phyloP scores from a whole-genome alignment of 192 early-diverging fungal species.

The Coemansia sp. region DNA sequence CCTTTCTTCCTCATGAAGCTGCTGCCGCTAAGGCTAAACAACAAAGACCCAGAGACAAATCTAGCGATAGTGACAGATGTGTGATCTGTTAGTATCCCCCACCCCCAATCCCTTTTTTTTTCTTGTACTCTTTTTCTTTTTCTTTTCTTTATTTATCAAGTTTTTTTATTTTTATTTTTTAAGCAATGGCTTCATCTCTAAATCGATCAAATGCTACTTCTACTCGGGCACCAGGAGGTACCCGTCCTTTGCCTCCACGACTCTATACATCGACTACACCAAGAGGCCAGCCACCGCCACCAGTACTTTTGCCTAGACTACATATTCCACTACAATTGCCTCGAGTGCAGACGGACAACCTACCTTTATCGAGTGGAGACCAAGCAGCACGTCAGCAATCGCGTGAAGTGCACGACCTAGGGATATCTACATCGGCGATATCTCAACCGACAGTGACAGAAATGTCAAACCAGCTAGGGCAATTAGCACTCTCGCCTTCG shows the following conservation, averaged over 20 bases:
- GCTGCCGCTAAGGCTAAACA: background rate
- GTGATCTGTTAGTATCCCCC: conserved; percentile 12
- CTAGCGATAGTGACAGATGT: conserved; percentile 15
- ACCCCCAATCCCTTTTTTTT: background rate
- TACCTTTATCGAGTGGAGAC: conserved; percentile 27
- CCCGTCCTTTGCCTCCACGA: conserved; percentile 21
- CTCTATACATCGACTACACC: conserved; percentile 53
- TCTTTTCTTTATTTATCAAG: background rate
- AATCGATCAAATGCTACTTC: conserved; percentile 58
- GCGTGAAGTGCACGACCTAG: conserved; percentile 44
- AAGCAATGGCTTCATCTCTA: conserved; percentile 48
- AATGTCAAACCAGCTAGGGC: conserved; percentile 13
- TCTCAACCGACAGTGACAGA: conserved; percentile 13
- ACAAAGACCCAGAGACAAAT: background rate
- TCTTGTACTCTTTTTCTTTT: conserved; percentile 13
- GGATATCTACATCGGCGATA: conserved; percentile 24
- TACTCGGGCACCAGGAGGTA: conserved; percentile 6
- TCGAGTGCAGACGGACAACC: conserved; percentile 32
- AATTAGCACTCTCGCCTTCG: conserved; percentile 24
- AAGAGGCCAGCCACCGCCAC: conserved; percentile 32
- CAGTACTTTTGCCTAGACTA: conserved; percentile 25
- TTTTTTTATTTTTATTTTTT: background rate
- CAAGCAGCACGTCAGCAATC: conserved; percentile 51
- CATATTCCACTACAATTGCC: conserved; percentile 28
- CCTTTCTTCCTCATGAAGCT: conserved; percentile 30